Base-by-base conservation (phyloP, 108 stramenopile genomes). In the Schizochytrium sp. region DNA sequence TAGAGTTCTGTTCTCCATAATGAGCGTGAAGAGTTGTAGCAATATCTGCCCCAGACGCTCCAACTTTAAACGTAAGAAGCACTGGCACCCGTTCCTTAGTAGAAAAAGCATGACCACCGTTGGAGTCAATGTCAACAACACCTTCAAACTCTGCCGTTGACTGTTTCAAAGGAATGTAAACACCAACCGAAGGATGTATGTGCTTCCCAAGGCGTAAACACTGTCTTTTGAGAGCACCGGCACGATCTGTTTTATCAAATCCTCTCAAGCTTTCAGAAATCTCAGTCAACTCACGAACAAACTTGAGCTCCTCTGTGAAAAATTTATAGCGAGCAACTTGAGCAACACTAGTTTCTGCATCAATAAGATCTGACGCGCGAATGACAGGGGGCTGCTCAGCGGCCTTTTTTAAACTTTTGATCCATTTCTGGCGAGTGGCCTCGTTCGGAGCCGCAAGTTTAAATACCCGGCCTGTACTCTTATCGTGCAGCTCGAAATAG, bases 31-130 rank as follows among this genome's bases (percentile, higher is more conserved):
- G 92, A 92, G 95, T 98, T 87, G 96, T 97, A 42, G 98, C 98
- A 10, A 98, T 96, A 89, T 99, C 98, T 7, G 64, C 28, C 0
- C 64, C 64, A 42, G 97, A 87, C 72, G 95, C 95, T 41, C 92
- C 94, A 45, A 94, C 92, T 46, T 96, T 92, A 94, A 98, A 98
- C 90, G 96, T 94, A 93, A 98, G 96, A 69, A 99, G 94, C 61
- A 96, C 94, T 7, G 98, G 98, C 88, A 96, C 96, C 12, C 98
- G 93, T 88, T 96, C 98, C 88, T 97, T 97, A 13, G 98, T 99
- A 88, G 96, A 97, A 91, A 99, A 98, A 4, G 98, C 98, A 28
- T 94, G 93, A 7, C 96, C 96, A 61, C 97, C 97, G 50, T 95
- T 91, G 46, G 96, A 95, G 57, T 97, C 91, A 12, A 95, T 89